These are phyloP conservation scores for Podospora didyma DNA, from an alignment of 495 filamentous ascomycete species.

Conservation along the genomic window DNA sequence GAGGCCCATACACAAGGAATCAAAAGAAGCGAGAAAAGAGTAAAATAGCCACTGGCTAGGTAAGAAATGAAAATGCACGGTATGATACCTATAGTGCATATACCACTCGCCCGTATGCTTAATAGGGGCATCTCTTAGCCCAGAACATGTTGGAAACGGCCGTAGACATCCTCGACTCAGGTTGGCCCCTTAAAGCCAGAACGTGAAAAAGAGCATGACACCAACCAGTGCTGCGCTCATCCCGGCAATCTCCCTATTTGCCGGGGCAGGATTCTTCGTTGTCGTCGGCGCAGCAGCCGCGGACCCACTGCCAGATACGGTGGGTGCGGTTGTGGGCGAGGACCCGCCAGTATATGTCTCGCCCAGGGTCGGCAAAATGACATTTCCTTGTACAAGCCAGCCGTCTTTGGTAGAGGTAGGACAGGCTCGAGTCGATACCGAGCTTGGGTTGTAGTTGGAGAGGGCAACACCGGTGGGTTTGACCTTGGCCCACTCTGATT, in stretches of 20 bases:
- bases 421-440: constrained; percentile 61
- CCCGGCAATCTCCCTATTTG: constrained; percentile 47
- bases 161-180: background rate
- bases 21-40: too few relatives aligned
- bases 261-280: constrained; percentile 35
- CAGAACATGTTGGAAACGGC: background rate
- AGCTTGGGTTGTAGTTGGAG: constrained; percentile 56
- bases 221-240: constrained; percentile 49
- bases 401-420: constrained; percentile 63
- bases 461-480: constrained; percentile 62
- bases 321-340: constrained; percentile 23
- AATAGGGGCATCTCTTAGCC: background rate
- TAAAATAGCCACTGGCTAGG: too few relatives aligned
- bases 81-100: too few relatives aligned
- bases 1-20: too few relatives aligned
- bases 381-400: constrained; percentile 69
- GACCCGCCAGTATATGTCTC: constrained; percentile 39
- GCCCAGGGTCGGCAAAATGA: constrained; percentile 65
- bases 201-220: constrained; percentile 52
- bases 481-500: constrained; percentile 70
- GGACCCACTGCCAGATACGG: constrained; percentile 4
- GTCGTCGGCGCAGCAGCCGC: constrained; percentile 19
- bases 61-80: too few relatives aligned
- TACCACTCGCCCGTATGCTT: background rate
- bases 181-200: constrained; percentile 38